A percentile compares a stretch with the other conserved stretches of the same genome.
These are phyloP conservation scores for Metschnikowia chrysomelidarum DNA, from an alignment of 805 yeast species.

Conservation along the genomic window DNA sequence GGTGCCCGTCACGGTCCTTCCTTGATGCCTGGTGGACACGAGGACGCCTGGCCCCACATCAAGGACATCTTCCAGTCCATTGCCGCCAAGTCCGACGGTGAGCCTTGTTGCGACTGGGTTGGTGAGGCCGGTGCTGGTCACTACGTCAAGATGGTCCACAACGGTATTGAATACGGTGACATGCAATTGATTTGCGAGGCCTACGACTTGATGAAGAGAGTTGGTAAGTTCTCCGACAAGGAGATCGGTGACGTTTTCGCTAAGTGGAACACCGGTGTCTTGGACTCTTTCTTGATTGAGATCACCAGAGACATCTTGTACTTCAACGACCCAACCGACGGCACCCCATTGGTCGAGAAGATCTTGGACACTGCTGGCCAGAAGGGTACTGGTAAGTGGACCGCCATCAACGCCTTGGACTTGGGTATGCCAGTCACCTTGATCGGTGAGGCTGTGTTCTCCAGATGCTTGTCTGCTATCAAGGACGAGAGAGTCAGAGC, in stretches of 20 bases:
- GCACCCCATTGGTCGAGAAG: constrained; percentile 92
- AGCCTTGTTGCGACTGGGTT: constrained; percentile 99
- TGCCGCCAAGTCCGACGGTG: constrained; percentile 95
- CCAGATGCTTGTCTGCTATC: constrained; percentile 93
- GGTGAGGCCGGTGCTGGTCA: constrained; percentile 99
- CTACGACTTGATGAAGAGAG: constrained; percentile 91
- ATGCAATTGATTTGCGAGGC: constrained; percentile 99
- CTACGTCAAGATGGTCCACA: constrained; percentile 99
- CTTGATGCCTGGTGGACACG: constrained; percentile 98
- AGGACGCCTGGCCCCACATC: constrained; percentile 98
- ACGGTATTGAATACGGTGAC: constrained; percentile 99
- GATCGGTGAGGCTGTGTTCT: constrained; percentile 97
- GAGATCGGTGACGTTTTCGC: constrained; percentile 92
- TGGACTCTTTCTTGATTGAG: constrained; percentile 95
- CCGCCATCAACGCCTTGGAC: constrained; percentile 96
- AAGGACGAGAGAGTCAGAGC: constrained; percentile 91
- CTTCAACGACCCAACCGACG: constrained; percentile 81
- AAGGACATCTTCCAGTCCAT: constrained; percentile 95
- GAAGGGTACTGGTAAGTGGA: constrained; percentile 99
- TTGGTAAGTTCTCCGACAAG: constrained; percentile 83
- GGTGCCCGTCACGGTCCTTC: constrained; percentile 99
- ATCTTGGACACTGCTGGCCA: constrained; percentile 97
- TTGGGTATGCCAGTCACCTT: constrained; percentile 97
- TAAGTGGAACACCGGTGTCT: constrained; percentile 95
- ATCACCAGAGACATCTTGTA: constrained; percentile 93